Base-by-base conservation (phyloP, 148 eudicot genomes). In the Rhododendron henanense region DNA sequence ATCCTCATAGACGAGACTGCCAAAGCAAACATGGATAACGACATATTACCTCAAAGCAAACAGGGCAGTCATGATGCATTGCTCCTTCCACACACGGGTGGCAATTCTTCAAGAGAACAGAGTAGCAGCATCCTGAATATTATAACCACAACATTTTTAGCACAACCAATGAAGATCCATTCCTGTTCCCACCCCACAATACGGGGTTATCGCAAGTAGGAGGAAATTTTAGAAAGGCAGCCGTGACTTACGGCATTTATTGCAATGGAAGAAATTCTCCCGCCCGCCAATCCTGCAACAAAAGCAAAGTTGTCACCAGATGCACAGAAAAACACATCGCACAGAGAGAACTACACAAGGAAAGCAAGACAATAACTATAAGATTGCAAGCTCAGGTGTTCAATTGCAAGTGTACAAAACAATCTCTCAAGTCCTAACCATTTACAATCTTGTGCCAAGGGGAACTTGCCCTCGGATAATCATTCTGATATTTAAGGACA, bases 1-100 rank as follows among this genome's bases (percentile, higher is more conserved):
- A 44, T 44, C 33, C 16, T 61, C n/a, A 19, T 2, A 59, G 69
- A 53, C 5, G 9, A 39, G 28, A 84, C 19, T 45, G 10, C 21
- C 41, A 28, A 67, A 69, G 48, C 37, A 73, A 73, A 16, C 57
- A 47, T 55, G 50, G 85, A 69, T 14, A 73, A 78, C 31, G 63
- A 9, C 50, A 19, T 79, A 77, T 31, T 89, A 96, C 99, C 99
- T 96, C 99, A 89, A 95, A 95, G 86, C 99, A 96, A 83, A 96
- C 94, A 48, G 99, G 99, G 85, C 99, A 96, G 83, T 95, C 95
- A 69, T 95, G 99, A 90, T 95, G 99, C 98, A 96, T 95, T 44
- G 98, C 98, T 80, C 99, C 95, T 89, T 96, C 99, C 19, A 96
- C 90, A 87, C 99, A 95, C 1, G 97, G 91, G 82, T 96, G 99